Evolutionary conservation across 1,284 basidiomycete species (phyloP), one percentile per base, ranked within the genome.

Genomic region (Neonothopanus nambi): DNA sequence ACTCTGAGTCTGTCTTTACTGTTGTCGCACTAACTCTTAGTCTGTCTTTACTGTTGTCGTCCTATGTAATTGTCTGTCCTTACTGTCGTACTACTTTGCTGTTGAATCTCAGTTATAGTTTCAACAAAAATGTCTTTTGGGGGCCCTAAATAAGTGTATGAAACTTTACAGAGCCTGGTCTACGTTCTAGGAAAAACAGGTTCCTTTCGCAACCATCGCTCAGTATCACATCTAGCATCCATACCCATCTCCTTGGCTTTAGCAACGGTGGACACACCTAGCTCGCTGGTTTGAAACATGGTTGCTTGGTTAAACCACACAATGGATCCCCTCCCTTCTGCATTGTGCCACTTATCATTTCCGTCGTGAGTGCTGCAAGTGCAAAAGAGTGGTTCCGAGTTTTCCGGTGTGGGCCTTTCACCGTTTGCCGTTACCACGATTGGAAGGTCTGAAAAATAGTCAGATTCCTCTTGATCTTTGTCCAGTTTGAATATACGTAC

Each of bases 241-340:
- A 46, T 21, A 5, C 48, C 53, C 8, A 33, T 40, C 15, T 7
- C 42, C 33, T 38, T 9, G 1, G 53, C 53, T 12, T 44, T 4
- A 23, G 30, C 45, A 4, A 58, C 9, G 1, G 57, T 58, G 28
- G n/a, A 5, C 28, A 33, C 48, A 0, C 57, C 57, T 18, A 48
- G 23, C 35, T 58, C 57, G 7, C 54, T 28, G 18, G 54, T 52
- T 30, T 56, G 54, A 28, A 55, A 55, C 58, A 59, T 59, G 0
- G 52, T 42, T 5, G 58, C 56, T 37, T 57, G 56, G 26, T 39
- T 49, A n/a, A 59, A 59, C 52, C 48, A 59, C 8, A 59, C 58
- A 15, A 57, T 55, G 0, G 47, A 51, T 9, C 56, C 58, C 36
- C 56, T 23, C 5, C 53, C 53, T 4, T 33, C n/a, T 8, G 44